Conservation (phyloP, 768 basidiomycete species). For the Leccinum imitatum region DNA sequence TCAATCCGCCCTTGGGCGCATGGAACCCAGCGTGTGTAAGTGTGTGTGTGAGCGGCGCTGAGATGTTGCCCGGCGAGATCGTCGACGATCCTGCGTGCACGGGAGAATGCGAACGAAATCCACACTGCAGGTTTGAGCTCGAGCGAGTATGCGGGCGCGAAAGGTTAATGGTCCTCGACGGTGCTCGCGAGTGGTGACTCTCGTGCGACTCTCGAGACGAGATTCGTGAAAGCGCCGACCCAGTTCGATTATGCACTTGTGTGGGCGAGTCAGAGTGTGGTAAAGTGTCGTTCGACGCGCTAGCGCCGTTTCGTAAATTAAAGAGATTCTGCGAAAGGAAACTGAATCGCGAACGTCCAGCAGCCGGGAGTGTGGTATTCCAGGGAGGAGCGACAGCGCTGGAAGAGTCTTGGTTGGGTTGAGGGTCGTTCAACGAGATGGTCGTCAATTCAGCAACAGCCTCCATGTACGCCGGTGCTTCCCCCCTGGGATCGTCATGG, state of each 20-base stretch:
- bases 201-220: constrained; percentile 26
- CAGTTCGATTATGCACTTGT: constrained; percentile 10
- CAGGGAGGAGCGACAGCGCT: neutral
- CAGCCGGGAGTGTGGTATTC: neutral
- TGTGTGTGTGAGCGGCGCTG: constrained; percentile 74
- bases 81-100: constrained; percentile 56
- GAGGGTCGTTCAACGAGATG: constrained; percentile 23
- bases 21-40: constrained; percentile 67
- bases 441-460: constrained; percentile 15
- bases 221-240: constrained; percentile 22
- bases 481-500: constrained; percentile 49
- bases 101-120: constrained; percentile 40
- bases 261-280: constrained; percentile 19
- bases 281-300: neutral
- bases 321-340: constrained; percentile 42
- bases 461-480: constrained; percentile 70
- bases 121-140: constrained; percentile 35
- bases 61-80: constrained; percentile 73
- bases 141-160: constrained; percentile 40
- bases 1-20: constrained; percentile 48
- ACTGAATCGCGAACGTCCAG: constrained; percentile 46
- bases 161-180: constrained; percentile 30
- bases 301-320: constrained; percentile 28
- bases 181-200: constrained; percentile 22
- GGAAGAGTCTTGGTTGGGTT: constrained; percentile 9